Evolutionary conservation across 2,329 filamentous ascomycete genomes (phyloP).

Genomic region (Dactylellina cionopaga): DNA sequence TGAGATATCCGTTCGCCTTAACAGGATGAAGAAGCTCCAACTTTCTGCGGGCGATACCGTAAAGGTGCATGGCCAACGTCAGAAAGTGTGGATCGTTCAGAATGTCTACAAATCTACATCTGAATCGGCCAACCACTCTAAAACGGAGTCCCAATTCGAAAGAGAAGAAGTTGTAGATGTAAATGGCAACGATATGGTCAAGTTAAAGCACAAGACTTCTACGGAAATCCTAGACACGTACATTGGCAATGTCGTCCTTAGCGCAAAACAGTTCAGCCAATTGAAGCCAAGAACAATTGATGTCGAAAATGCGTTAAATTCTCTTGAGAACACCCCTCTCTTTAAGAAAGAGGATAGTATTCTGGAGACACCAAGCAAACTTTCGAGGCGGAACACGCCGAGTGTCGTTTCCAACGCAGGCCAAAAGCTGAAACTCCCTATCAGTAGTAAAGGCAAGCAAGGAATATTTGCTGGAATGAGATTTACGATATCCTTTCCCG

Average conservation of each 20-base stretch:
- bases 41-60: conserved; percentile 8
- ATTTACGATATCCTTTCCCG: conserved; percentile 33
- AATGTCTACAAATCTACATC: conserved; percentile 3
- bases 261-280: conserved; percentile 10
- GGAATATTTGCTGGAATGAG: conserved; percentile 21
- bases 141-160: conserved; percentile 28
- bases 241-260: conserved; percentile 17
- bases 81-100: conserved; percentile 33
- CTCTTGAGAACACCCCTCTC: conserved; percentile 10
- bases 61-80: neutral
- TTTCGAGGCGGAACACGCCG: conserved; percentile 23
- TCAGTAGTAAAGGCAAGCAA: conserved; percentile 5
- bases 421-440: conserved; percentile 15
- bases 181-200: conserved; percentile 31
- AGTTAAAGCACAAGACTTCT: conserved; percentile 24
- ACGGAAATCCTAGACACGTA: neutral
- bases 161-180: conserved; percentile 17
- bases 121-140: neutral
- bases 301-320: conserved; percentile 11
- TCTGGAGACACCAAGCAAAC: conserved; percentile 18
- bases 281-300: conserved; percentile 9
- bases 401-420: neutral
- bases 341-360: conserved; percentile 28
- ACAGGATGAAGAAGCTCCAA: conserved; percentile 33
- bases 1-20: conserved; percentile 8